Base-by-base conservation (phyloP, 805 yeast genomes). In the Blastobotrys parvus region DNA sequence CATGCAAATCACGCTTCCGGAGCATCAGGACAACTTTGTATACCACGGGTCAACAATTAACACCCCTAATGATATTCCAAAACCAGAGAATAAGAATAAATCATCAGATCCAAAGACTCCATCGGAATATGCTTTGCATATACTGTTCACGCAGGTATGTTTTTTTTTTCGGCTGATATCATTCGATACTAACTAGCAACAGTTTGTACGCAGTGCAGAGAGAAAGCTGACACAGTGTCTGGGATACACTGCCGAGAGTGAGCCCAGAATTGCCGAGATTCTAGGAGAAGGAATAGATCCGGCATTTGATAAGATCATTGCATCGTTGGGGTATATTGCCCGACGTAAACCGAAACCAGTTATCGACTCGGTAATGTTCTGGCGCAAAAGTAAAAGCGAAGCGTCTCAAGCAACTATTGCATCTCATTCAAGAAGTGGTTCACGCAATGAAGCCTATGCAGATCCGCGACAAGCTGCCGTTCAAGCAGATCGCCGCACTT, bases 291-390 rank as follows among this genome's bases (percentile, higher is more conserved):
- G 97, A 1, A 79, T 76, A 1, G 97, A 92, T 56, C 80, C 83
- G 0, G 76, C 74, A 17, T 90, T 92, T 58, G 98, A 92, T 62
- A 77, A 83, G 54, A 84, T 88, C 41, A 76, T 94, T 17, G 77
- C 78, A 13, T 83, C 96, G 0, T 65, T 92, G 43, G 98, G 98
- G 6, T 85, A 85, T 59, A 85, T 92, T 31, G 94, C 98, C 1
- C 73, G 87, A 44, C 72, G 81, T 20, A 85, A 87, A 51, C 97
- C 97, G 0, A 89, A 87, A 57, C 95, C 96, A 0, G 96, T 92
- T 1, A 88, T 94, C 27, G 99, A 92, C 61, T 87, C 95, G 4
- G 95, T 92, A 46, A 89, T 92, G 97, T 89, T 85, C 59, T 92
- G 99, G 99, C 74, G 97, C 47, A 86, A 90, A 59, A 78, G 90